Base-by-base conservation (phyloP, 768 basidiomycete genomes). In the Suillus fuscotomentosus region DNA sequence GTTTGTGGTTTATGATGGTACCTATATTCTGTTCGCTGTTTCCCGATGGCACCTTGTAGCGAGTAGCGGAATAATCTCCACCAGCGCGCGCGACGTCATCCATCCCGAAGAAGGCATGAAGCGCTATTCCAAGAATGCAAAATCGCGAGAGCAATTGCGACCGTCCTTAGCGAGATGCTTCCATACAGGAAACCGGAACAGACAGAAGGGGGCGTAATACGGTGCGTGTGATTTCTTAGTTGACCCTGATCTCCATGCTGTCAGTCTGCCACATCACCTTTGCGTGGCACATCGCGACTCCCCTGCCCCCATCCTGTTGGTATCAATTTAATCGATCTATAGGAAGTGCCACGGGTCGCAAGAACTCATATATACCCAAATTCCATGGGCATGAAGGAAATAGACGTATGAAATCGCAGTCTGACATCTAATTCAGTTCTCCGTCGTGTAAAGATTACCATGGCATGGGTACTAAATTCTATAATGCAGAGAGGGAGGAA, bases 291-390 rank as follows among this genome's bases (percentile, higher is more conserved):
- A 47, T 47, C 10, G 34, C n/a, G 39, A 31, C 27, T 53, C 38
- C 6, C 53, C 27, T 60, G 7, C 3, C 7, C 24, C 14, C 17
- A 27, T 1, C 1, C 24, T 59, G 5, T 41, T 20, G 15, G 10
- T 42, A 41, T 11, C 17, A 27, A 27, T 59, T 39, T 59, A 24
- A 59, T 6, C 11, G 34, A 38, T n/a, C 42, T 22, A 1, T 72
- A 97, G 94, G 95, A 96, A 92, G 71, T 95, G 94, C 72, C 83
- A 86, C 38, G 82, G 85, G 3, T 94, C 92, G 3, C 93, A 94
- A 75, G 94, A 95, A 65, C 83, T 95, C 13, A 86, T 97, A 34
- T 89, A 82, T 67, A 88, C 90, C 11, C 95, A 96, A 75, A 94
- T 97, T 69, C 88, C 91, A 8, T 97, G 95, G 95, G 95, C 95